phyloP scores from a whole-genome alignment of 2,329 filamentous ascomycete genomes.

The Diaporthe sp. region DNA sequence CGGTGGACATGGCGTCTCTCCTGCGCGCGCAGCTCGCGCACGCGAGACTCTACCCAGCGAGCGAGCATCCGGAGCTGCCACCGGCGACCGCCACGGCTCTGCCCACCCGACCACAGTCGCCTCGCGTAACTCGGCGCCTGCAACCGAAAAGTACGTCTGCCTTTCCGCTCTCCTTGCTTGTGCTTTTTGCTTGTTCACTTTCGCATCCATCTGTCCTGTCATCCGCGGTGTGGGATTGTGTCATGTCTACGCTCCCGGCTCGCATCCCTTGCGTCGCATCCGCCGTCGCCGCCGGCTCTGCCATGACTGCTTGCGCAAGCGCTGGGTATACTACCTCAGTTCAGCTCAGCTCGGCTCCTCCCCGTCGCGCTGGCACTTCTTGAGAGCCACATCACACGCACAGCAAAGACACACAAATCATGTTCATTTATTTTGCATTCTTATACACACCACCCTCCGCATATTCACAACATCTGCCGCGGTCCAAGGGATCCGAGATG shows the following conservation, averaged over 20 bases:
- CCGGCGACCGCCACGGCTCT: slow-evolving; percentile 57
- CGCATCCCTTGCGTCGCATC: slow-evolving; percentile 16
- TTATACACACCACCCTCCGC: background rate
- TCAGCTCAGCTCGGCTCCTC: background rate
- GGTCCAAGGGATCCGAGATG: slow-evolving; percentile 30
- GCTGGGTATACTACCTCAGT: slow-evolving; percentile 11
- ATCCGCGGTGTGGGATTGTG: slow-evolving; percentile 2
- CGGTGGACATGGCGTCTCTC: slow-evolving; percentile 69
- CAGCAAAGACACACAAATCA: background rate
- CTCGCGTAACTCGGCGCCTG: slow-evolving; percentile 62
- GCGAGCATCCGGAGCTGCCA: slow-evolving; percentile 61
- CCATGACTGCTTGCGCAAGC: slow-evolving; percentile 20
- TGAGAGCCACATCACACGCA: background rate
- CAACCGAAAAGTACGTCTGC: slow-evolving; percentile 68
- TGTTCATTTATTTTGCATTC: background rate
- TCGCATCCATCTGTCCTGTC: slow-evolving; percentile 23
- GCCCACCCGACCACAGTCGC: slow-evolving; percentile 55
- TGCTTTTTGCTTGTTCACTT: slow-evolving; percentile 31
- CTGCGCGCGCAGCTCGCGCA: slow-evolving; percentile 65
- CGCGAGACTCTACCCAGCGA: slow-evolving; percentile 69
- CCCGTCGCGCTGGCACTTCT: slow-evolving; percentile 8
- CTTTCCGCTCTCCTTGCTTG: slow-evolving; percentile 31
- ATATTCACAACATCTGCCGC: slow-evolving; percentile 3
- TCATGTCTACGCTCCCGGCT: slow-evolving; percentile 6
- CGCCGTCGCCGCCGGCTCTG: slow-evolving; percentile 29